phyloP scores from a whole-genome alignment of 495 filamentous ascomycete species.

The Chaetomidium leptoderma region DNA sequence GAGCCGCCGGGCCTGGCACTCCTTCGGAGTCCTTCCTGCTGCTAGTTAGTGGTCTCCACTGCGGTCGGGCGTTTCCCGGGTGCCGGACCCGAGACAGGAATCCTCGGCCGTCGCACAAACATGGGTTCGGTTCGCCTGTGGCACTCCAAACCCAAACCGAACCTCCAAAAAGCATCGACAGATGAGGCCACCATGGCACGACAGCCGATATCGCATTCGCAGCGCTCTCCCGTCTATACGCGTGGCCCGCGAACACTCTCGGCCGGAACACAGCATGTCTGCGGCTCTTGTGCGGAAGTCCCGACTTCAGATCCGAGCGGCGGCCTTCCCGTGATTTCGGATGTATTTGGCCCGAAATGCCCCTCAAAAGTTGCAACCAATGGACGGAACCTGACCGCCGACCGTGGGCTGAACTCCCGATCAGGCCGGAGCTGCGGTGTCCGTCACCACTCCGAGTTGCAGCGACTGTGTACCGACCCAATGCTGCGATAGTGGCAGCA shows the following conservation, averaged over 20 bases:
- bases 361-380: too few relatives aligned
- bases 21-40: not conserved
- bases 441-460: not conserved
- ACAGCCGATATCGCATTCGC: not conserved
- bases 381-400: not conserved
- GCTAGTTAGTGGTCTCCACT: too few relatives aligned
- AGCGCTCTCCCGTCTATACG: not conserved
- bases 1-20: too few relatives aligned
- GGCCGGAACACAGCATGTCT: too few relatives aligned
- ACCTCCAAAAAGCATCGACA: not conserved
- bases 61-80: too few relatives aligned
- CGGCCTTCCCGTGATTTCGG: too few relatives aligned
- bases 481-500: not conserved
- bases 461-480: not conserved
- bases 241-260: too few relatives aligned
- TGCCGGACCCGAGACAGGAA: conserved; percentile 6
- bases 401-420: not conserved
- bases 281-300: too few relatives aligned
- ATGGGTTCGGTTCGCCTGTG: not conserved
- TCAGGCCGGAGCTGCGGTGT: not conserved
- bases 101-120: not conserved
- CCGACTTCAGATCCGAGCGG: too few relatives aligned
- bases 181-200: not conserved
- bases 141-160: not conserved
- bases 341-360: too few relatives aligned